Conservation (phyloP, 441 rosid genomes). For the Geranium incanum region DNA sequence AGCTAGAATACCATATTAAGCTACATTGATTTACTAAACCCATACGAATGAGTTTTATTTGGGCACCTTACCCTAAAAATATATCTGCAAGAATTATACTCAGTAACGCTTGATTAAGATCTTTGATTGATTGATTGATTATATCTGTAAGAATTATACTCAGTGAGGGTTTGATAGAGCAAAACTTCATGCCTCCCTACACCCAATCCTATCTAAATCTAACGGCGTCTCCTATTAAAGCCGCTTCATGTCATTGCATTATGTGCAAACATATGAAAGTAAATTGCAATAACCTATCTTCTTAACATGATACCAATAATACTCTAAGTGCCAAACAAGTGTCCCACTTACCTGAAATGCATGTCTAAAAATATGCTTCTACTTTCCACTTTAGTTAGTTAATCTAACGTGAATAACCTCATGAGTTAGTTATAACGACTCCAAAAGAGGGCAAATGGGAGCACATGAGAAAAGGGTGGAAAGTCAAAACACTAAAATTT, state of each 20-base stretch:
- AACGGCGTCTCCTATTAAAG: neutral
- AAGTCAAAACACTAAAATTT: too few species aligned
- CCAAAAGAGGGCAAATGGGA: too few species aligned
- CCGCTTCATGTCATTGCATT: neutral
- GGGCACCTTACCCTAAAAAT: neutral
- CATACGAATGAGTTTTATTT: neutral
- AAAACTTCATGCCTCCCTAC: neutral
- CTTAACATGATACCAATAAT: neutral
- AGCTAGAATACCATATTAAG: neutral
- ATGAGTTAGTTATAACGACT: neutral
- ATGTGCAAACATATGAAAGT: neutral
- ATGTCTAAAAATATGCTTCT: too few species aligned
- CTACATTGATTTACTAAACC: neutral
- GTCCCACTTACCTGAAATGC: too few species aligned
- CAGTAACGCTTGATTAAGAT: too few species aligned
- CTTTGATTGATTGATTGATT: too few species aligned
- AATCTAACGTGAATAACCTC: too few species aligned
- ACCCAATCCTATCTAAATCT: neutral
- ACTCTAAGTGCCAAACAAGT: neutral
- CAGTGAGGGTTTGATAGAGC: neutral
- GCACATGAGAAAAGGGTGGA: too few species aligned
- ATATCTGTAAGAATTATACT: too few species aligned
- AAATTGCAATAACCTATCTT: neutral
- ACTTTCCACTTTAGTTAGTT: too few species aligned
- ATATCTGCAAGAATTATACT: neutral